Evolutionary conservation across 352 stramenopile genomes (phyloP).

Genomic region (Phytophthora pluvialis): DNA sequence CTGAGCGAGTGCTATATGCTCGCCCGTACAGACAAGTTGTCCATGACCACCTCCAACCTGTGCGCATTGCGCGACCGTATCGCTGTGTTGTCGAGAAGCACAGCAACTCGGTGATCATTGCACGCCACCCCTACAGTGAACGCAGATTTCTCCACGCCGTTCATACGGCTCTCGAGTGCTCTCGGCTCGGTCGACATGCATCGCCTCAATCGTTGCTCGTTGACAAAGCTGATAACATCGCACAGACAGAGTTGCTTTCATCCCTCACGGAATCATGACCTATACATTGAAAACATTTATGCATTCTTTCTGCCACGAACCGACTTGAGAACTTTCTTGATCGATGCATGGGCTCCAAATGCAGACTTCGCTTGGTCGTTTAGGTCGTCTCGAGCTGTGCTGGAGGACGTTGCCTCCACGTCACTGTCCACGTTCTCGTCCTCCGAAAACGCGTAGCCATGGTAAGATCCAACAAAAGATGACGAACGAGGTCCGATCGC

Average conservation of each 20-base stretch:
- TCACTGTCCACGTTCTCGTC: slow-evolving; percentile 79
- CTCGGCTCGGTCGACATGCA: not conserved
- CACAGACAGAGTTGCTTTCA: slow-evolving; percentile 21
- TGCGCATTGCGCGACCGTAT: slow-evolving; percentile 46
- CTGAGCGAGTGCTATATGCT: slow-evolving; percentile 39
- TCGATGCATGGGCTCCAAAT: slow-evolving; percentile 26
- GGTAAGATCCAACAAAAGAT: slow-evolving; percentile 45
- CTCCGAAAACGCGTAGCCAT: slow-evolving; percentile 84
- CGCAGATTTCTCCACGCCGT: slow-evolving; percentile 21
- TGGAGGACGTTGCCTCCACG: slow-evolving; percentile 55
- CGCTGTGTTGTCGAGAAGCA: slow-evolving; percentile 33
- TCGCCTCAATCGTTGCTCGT: not conserved
- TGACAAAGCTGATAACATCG: slow-evolving; percentile 11
- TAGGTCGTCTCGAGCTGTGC: slow-evolving; percentile 15
- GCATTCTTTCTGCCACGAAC: slow-evolving; percentile 77
- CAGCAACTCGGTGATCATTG: slow-evolving; percentile 41
- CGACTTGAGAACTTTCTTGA: slow-evolving; percentile 83
- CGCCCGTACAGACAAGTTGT: slow-evolving; percentile 40
- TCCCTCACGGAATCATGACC: slow-evolving; percentile 10
- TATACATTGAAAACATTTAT: slow-evolving; percentile 29
- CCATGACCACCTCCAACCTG: slow-evolving; percentile 51
- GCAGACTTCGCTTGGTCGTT: slow-evolving; percentile 20
- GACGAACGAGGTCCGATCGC: slow-evolving; percentile 11
- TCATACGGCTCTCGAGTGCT: slow-evolving; percentile 12
- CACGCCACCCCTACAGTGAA: slow-evolving; percentile 31